Base-by-base conservation (phyloP, 495 filamentous ascomycete species). In the Aspergillus olivimuriae region DNA sequence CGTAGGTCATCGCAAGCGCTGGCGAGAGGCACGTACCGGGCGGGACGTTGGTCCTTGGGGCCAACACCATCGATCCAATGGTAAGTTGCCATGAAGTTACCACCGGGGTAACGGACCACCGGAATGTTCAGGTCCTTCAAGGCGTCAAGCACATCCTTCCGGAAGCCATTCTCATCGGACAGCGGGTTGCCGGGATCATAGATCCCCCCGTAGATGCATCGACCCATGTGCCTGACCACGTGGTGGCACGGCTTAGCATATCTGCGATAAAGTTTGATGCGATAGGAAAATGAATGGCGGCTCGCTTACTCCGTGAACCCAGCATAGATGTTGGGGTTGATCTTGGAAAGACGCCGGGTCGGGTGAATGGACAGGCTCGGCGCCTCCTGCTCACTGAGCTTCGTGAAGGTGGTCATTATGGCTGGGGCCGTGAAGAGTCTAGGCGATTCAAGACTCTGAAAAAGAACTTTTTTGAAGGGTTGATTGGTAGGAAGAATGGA, bases 171-270 rank as follows among this genome's bases (percentile, higher is more conserved):
- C 43, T 79, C 69, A 48, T 89, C 86, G 2, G 82, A 80, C n/a
- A 87, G 66, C 0, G 76, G 65, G 56, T 77, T 87, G 10, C 67
- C 72, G 2, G 83, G 85, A 46, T 88, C 85, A 62, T 87, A 89
- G 55, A 90, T 84, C 45, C 86, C 86, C 43, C 85, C 85, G 57
- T 90, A 90, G 60, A 90, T 87, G 64, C 85, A 90, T 33, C 86
- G 75, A 34, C 84, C 86, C 83, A 87, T 87, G 52, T 89, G 84
- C 57, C 83, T 86, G 42, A 39, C 15, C 37, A 51, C 15, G 37
- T 23, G 42, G 55, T 28, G 56, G 44, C 16, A 16, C 33, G 33
- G 15, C 33, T 20, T 1, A 21, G 14, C 19, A n/a, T 19, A 38
- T 12, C 10, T 8, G 15, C 20, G n/a, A 2, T 18, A 9, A 16